phyloP scores from a whole-genome alignment of 176 grass and related monocot genomes.

The Juncus inflexus region DNA sequence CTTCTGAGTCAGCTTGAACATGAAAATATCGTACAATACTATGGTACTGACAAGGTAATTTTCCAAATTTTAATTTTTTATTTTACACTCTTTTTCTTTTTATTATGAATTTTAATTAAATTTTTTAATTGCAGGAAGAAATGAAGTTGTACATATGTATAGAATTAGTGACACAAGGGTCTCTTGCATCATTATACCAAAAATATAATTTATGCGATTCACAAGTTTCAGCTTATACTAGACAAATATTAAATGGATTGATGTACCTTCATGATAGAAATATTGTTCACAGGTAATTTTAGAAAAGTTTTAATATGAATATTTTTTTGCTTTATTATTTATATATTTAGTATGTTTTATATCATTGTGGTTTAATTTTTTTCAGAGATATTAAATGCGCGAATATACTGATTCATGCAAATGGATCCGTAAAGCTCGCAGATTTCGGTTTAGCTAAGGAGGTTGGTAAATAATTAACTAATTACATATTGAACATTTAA shows the following conservation, averaged over 20 bases:
- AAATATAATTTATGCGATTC: constrained; percentile 73
- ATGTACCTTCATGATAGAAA: constrained; percentile 90
- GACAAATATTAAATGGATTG: constrained; percentile 89
- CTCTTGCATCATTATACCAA: constrained; percentile 79
- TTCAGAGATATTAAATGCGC: constrained; percentile 96
- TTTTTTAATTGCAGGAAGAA: constrained; percentile 61
- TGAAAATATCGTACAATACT: constrained; percentile 99
- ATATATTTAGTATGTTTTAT: not conserved
- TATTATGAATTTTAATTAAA: not conserved
- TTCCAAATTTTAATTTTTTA: constrained; percentile 17
- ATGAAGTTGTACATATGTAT: constrained; percentile 87
- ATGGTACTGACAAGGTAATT: constrained; percentile 94
- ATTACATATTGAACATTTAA: not conserved
- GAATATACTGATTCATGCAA: constrained; percentile 94
- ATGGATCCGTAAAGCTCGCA: constrained; percentile 96
- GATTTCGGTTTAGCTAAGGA: constrained; percentile 98
- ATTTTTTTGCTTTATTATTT: not conserved
- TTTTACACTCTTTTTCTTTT: not conserved
- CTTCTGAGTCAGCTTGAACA: constrained; percentile 98
- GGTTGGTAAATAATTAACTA: constrained; percentile 33
- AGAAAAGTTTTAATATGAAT: not conserved
- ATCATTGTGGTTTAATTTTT: not conserved
- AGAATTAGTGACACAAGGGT: constrained; percentile 97
- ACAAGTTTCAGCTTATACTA: constrained; percentile 90
- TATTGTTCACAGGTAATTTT: constrained; percentile 82